A percentile compares a stretch with the other conserved stretches of the same genome.
Evolutionary conservation across 176 grass and related monocot species (phyloP).

Genomic region (Zoysia japonica): DNA sequence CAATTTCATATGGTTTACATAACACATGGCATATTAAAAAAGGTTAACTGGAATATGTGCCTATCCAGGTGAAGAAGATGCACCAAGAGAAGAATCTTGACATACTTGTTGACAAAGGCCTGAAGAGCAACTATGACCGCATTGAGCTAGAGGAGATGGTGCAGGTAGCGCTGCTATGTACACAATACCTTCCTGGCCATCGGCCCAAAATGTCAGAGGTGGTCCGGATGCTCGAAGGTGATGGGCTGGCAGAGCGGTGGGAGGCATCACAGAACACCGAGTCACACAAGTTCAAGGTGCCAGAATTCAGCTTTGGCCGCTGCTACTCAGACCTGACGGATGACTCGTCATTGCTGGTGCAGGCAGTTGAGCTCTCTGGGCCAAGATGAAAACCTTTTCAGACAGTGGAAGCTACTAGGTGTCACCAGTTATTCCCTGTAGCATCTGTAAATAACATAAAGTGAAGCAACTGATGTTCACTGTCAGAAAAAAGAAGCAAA

Average conservation of each 20-base stretch:
- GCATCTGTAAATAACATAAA: conserved; percentile 45
- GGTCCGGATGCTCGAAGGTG: conserved; percentile 85
- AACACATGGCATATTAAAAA: neutral
- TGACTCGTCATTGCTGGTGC: conserved; percentile 62
- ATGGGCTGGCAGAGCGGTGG: conserved; percentile 80
- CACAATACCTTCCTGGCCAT: conserved; percentile 70
- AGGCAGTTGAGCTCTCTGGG: conserved; percentile 85
- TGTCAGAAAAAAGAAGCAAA: conserved; percentile 41
- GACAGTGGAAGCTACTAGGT: conserved; percentile 30
- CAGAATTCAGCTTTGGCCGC: conserved; percentile 53
- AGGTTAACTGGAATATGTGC: conserved; percentile 13
- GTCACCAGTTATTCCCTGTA: conserved; percentile 37
- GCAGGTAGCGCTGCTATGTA: conserved; percentile 80
- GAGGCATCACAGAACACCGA: conserved; percentile 52
- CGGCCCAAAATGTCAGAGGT: conserved; percentile 84
- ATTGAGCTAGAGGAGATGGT: conserved; percentile 88
- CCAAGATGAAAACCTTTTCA: conserved; percentile 56
- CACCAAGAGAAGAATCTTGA: conserved; percentile 85
- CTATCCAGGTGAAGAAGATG: conserved; percentile 74
- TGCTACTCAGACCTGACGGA: conserved; percentile 72
- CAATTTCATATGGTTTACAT: conserved; percentile 14
- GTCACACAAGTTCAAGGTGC: conserved; percentile 61
- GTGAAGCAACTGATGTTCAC: conserved; percentile 24
- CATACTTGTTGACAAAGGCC: conserved; percentile 68
- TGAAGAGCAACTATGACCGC: conserved; percentile 60